Evolutionary conservation across 805 yeast genomes (phyloP).

Genomic region (Kuraishia molischiana): DNA sequence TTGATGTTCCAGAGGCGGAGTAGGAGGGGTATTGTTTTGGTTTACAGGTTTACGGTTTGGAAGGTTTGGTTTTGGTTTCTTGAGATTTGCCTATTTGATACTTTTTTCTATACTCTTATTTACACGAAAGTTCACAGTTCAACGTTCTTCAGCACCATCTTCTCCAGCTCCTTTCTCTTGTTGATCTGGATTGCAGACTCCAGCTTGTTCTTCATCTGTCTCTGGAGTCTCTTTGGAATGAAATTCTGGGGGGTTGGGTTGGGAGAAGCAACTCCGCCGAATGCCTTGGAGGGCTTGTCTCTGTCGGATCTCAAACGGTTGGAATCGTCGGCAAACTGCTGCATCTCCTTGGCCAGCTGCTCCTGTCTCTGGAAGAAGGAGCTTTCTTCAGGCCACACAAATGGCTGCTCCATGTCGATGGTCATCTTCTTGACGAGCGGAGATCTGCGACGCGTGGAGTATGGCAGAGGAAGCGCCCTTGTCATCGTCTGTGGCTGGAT

Average conservation of each 20-base stretch:
- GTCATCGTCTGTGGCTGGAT: conserved; percentile 63
- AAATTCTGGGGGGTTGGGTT: conserved; percentile 57
- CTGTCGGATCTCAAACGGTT: conserved; percentile 55
- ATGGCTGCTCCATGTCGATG: conserved; percentile 91
- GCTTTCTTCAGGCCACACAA: conserved; percentile 80
- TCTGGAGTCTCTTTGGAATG: conserved; percentile 38
- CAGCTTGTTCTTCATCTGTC: conserved; percentile 30
- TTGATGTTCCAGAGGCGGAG: background rate
- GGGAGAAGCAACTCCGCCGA: conserved; percentile 54
- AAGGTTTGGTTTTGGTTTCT: conserved; percentile 4
- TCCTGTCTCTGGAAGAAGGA: conserved; percentile 22
- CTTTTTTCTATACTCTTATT: too few species aligned
- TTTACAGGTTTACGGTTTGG: background rate
- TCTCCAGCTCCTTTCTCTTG: conserved; percentile 17
- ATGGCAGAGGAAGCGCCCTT: conserved; percentile 41
- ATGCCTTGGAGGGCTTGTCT: conserved; percentile 58
- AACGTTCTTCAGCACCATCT: conserved; percentile 30
- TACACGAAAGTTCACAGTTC: conserved; percentile 26
- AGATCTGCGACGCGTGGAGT: conserved; percentile 59
- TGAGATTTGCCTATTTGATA: too few species aligned
- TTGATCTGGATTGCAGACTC: conserved; percentile 18
- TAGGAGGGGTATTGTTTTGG: too few species aligned
- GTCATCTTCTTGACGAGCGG: conserved; percentile 94
- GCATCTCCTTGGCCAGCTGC: conserved; percentile 31
- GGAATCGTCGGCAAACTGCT: conserved; percentile 41